phyloP scores from a whole-genome alignment of 1,139 yeast genomes.

The Zygosaccharomyces pseudobailii region DNA sequence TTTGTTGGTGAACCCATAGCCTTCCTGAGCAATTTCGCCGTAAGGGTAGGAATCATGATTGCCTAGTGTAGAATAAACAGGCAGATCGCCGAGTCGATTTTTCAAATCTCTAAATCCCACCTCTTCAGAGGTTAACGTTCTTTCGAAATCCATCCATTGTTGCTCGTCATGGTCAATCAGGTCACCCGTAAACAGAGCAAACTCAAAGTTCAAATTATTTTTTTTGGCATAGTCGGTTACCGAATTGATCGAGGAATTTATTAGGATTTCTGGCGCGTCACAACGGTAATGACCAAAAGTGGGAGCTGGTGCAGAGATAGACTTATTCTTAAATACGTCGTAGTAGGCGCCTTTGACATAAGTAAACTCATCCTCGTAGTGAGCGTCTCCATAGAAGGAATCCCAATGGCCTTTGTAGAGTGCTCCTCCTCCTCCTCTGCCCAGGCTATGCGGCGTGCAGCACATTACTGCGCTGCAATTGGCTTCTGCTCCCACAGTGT shows the following conservation, averaged over 20 bases:
- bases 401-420: slow-evolving; percentile 24
- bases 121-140: slow-evolving; percentile 51
- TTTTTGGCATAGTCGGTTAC: slow-evolving; percentile 38
- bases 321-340: slow-evolving; percentile 33
- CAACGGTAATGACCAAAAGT: slow-evolving; percentile 58
- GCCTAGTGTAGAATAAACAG: slow-evolving; percentile 64
- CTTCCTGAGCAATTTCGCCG: slow-evolving; percentile 59
- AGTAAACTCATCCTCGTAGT: slow-evolving; percentile 37
- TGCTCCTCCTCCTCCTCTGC: slow-evolving; percentile 20
- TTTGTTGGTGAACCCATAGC: slow-evolving; percentile 44
- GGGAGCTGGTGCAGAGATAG: slow-evolving; percentile 49
- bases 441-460: slow-evolving; percentile 31
- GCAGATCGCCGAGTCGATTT: slow-evolving; percentile 47
- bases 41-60: slow-evolving; percentile 74
- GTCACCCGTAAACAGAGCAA: slow-evolving; percentile 67
- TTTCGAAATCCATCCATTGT: slow-evolving; percentile 42
- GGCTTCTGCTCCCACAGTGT: slow-evolving; percentile 57
- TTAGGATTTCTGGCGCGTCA: slow-evolving; percentile 58
- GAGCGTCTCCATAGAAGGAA: slow-evolving; percentile 37
- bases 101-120: slow-evolving; percentile 51
- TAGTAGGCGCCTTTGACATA: slow-evolving; percentile 37
- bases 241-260: slow-evolving; percentile 51
- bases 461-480: slow-evolving; percentile 46
- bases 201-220: slow-evolving; percentile 43
- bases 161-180: slow-evolving; percentile 56